Evolutionary conservation across 2,329 filamentous ascomycete genomes (phyloP).

Genomic region (Fusarium ramigenum): DNA sequence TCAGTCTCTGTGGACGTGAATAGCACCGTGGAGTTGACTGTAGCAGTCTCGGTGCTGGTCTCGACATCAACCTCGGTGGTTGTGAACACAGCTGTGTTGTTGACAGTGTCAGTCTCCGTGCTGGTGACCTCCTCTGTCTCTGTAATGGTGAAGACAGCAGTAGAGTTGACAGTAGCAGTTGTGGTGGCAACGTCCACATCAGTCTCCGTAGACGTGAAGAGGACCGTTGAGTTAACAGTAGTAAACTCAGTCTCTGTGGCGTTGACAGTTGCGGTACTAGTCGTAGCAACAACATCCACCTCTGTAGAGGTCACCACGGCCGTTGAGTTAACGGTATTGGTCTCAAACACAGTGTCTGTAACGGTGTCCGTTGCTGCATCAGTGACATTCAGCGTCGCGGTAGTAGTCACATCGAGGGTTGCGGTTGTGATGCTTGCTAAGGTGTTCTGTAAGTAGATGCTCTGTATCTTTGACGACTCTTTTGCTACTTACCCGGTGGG

Average conservation of each 20-base stretch:
- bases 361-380: background rate
- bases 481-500: background rate
- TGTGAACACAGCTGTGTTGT: background rate
- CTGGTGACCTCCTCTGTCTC: background rate
- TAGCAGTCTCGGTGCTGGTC: background rate
- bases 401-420: background rate
- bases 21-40: background rate
- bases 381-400: background rate
- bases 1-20: background rate
- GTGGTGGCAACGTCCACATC: background rate
- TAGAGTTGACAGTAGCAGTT: background rate
- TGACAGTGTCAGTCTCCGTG: background rate
- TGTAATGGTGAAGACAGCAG: background rate
- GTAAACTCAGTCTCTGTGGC: background rate
- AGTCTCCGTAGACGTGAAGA: background rate
- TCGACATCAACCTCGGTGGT: background rate
- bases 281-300: background rate
- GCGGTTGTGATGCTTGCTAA: background rate
- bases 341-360: background rate
- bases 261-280: background rate
- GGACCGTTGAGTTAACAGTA: background rate
- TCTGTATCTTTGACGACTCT: background rate
- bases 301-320: background rate
- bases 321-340: background rate
- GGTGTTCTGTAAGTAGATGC: background rate